phyloP scores from a whole-genome alignment of 345 rosid genomes.

The Microcos paniculata region DNA sequence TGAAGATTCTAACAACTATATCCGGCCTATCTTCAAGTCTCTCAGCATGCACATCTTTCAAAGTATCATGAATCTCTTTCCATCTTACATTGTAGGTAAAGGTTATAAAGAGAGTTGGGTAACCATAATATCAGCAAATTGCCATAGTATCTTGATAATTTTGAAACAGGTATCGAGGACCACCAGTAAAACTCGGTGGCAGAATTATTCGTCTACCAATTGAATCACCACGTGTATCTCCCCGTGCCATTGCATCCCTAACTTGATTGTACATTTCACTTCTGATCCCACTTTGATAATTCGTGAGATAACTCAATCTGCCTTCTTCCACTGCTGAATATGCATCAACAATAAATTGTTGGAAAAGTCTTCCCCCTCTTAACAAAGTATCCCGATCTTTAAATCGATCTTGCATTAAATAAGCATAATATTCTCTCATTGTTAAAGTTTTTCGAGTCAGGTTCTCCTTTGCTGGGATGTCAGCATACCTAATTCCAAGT shows the following conservation, averaged over 20 bases:
- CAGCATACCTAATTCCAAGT: too few species aligned
- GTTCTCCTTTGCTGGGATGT: too few species aligned
- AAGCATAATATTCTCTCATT: constrained; percentile 2
- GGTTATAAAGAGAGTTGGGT: too few species aligned
- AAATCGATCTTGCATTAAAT: neutral
- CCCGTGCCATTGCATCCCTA: neutral
- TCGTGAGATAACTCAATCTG: neutral
- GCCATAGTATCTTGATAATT: too few species aligned
- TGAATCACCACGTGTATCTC: neutral
- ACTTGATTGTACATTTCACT: neutral
- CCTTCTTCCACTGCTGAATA: neutral
- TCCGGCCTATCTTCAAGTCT: too few species aligned
- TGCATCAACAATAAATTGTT: constrained; percentile 9
- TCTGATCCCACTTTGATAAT: neutral
- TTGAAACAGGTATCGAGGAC: too few species aligned
- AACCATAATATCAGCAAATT: too few species aligned
- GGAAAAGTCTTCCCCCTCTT: constrained; percentile 2
- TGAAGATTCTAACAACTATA: too few species aligned
- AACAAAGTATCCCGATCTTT: neutral
- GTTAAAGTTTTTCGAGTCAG: too few species aligned
- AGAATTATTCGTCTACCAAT: neutral
- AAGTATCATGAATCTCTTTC: too few species aligned
- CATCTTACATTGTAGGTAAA: too few species aligned
- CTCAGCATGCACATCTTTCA: too few species aligned
- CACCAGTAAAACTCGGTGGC: neutral